A percentile compares a stretch with the other conserved stretches of the same genome.
phyloP scores from a whole-genome alignment of 768 basidiomycete species.

The Suillus brevipes region DNA sequence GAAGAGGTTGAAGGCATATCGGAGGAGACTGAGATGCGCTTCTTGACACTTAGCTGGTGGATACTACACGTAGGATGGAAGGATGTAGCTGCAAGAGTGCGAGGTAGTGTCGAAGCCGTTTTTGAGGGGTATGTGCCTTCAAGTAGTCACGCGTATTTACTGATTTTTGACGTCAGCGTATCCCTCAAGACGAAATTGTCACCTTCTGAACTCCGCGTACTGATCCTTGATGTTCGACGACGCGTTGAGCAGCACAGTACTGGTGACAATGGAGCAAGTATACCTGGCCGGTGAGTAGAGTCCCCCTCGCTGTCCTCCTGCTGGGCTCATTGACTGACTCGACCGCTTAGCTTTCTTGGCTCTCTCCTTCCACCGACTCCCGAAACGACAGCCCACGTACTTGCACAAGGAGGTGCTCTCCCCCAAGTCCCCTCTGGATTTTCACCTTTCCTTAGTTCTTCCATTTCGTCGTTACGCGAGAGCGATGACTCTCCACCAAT shows the following conservation, averaged over 20 bases:
- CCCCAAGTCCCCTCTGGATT: conserved; percentile 9
- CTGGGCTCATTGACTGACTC: not conserved
- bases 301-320: not conserved
- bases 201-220: conserved; percentile 62
- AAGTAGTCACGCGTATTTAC: not conserved
- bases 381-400: conserved; percentile 66
- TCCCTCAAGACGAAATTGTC: conserved; percentile 79
- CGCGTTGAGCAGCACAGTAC: conserved; percentile 73
- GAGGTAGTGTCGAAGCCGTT: conserved; percentile 75
- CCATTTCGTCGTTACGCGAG: not conserved
- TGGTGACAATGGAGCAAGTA: not conserved
- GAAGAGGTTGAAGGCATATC: conserved; percentile 38
- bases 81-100: conserved; percentile 71
- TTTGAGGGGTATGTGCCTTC: conserved; percentile 69
- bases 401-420: conserved; percentile 60
- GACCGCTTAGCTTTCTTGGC: conserved; percentile 51
- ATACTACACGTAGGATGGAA: conserved; percentile 91
- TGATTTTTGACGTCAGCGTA: conserved; percentile 51
- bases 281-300: conserved; percentile 1
- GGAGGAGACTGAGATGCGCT: conserved; percentile 76
- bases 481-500: conserved; percentile 10
- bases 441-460: not conserved
- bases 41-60: conserved; percentile 91
- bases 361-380: conserved; percentile 75
- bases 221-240: conserved; percentile 72